phyloP scores from a whole-genome alignment of 2,329 filamentous ascomycete genomes.

The Rugonectria rugulosa region DNA sequence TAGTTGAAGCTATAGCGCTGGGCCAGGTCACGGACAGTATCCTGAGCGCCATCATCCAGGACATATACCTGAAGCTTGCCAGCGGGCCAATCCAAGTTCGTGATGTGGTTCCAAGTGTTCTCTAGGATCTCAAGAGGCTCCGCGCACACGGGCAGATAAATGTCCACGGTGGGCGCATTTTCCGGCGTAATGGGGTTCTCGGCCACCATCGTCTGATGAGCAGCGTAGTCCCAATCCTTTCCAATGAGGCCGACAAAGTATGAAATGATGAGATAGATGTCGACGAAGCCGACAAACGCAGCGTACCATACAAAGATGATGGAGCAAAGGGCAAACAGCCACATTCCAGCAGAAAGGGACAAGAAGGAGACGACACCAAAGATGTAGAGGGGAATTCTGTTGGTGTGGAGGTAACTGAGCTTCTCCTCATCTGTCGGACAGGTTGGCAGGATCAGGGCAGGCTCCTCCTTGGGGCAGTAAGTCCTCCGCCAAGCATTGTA shows the following conservation, averaged over 20 bases:
- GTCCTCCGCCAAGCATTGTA: neutral
- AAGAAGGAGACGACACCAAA: neutral
- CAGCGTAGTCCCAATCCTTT: neutral
- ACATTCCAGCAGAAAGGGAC: neutral
- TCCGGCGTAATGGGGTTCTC: neutral
- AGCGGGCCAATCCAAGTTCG: neutral
- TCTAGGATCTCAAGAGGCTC: constrained; percentile 2
- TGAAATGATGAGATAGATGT: neutral
- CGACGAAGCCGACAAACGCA: neutral
- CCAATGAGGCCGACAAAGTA: neutral
- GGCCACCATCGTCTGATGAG: neutral
- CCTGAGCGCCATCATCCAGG: neutral
- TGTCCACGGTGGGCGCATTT: neutral
- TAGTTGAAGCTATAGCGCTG: neutral
- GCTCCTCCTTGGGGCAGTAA: neutral
- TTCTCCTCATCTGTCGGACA: neutral
- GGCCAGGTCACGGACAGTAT: neutral
- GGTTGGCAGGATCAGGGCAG: neutral
- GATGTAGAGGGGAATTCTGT: neutral
- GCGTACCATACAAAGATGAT: neutral
- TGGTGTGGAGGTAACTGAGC: neutral
- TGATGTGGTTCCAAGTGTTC: neutral
- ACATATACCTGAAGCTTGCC: neutral
- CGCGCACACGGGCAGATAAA: neutral
- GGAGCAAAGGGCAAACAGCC: neutral